A percentile compares a stretch with the other conserved stretches of the same genome.
phyloP scores from a whole-genome alignment of 345 rosid genomes.

The Arabis hirsuta region DNA sequence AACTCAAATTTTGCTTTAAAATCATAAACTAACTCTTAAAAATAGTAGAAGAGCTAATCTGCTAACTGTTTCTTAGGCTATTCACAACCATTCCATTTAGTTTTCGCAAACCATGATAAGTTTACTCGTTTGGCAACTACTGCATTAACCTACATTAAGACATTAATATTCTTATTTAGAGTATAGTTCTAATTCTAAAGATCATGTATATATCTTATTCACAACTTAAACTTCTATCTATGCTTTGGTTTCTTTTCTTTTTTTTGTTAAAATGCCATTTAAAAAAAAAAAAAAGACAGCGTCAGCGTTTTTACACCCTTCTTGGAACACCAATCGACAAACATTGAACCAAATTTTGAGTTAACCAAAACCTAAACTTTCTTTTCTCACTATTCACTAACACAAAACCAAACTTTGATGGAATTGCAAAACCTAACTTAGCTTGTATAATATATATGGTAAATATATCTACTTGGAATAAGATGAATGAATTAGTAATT shows the following conservation, averaged over 20 bases:
- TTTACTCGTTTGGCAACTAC: conserved; percentile 11
- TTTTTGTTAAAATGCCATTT: too few relatives aligned
- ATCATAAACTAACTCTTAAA: background rate
- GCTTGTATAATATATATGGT: conserved; percentile 5
- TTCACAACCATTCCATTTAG: conserved; percentile 19
- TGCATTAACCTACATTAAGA: conserved; percentile 25
- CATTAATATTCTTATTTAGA: conserved; percentile 11
- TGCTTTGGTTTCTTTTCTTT: too few relatives aligned
- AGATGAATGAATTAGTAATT: conserved; percentile 1
- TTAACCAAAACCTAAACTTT: too few relatives aligned
- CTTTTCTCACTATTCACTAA: conserved; percentile 1
- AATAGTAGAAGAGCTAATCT: conserved; percentile 9
- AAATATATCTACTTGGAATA: conserved; percentile 2
- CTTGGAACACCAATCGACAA: too few relatives aligned
- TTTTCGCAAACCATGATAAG: background rate
- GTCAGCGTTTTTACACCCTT: too few relatives aligned
- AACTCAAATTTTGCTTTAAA: background rate
- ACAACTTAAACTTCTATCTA: conserved; percentile 19
- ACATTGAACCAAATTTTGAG: too few relatives aligned
- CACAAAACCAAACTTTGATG: conserved; percentile 9
- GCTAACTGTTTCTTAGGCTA: conserved; percentile 14
- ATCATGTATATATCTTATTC: conserved; percentile 8
- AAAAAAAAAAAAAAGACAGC: too few relatives aligned
- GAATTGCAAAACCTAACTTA: background rate
- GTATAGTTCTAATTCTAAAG: background rate